phyloP scores from a whole-genome alignment of 164 flowering plant genomes.

The Stephania cephalantha region DNA sequence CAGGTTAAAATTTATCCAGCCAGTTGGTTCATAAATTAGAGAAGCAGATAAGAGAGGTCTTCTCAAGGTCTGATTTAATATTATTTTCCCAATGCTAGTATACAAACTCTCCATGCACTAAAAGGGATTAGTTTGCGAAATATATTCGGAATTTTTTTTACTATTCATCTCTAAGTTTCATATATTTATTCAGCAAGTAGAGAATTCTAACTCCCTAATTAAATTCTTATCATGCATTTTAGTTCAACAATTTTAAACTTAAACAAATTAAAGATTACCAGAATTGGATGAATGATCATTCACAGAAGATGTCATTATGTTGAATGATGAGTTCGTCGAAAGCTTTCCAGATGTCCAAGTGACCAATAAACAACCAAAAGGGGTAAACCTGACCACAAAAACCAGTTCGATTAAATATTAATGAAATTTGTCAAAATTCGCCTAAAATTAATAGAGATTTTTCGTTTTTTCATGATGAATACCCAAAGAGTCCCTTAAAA shows the following conservation, averaged over 20 bases:
- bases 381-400: background rate
- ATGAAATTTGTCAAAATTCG: background rate
- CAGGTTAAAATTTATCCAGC: background rate
- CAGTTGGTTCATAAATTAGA: background rate
- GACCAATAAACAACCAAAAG: background rate
- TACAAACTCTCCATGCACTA: too few relatives aligned
- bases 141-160: too few relatives aligned
- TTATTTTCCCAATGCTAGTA: too few relatives aligned
- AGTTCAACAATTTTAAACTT: background rate
- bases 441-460: too few relatives aligned
- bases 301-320: conserved; percentile 15
- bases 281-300: conserved; percentile 14
- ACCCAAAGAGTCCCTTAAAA: too few relatives aligned
- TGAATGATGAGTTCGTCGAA: background rate
- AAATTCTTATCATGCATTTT: background rate
- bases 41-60: background rate
- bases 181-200: background rate
- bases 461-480: too few relatives aligned
- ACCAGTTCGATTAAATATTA: background rate
- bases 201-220: background rate
- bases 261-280: conserved; percentile 2
- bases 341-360: background rate
- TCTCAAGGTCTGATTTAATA: too few relatives aligned
- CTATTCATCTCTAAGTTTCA: too few relatives aligned
- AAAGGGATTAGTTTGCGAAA: too few relatives aligned